Percentiles rank a stretch among this genome's conserved stretches.
phyloP scores from a whole-genome alignment of 164 flowering plant genomes.

The Saururus chinensis region DNA sequence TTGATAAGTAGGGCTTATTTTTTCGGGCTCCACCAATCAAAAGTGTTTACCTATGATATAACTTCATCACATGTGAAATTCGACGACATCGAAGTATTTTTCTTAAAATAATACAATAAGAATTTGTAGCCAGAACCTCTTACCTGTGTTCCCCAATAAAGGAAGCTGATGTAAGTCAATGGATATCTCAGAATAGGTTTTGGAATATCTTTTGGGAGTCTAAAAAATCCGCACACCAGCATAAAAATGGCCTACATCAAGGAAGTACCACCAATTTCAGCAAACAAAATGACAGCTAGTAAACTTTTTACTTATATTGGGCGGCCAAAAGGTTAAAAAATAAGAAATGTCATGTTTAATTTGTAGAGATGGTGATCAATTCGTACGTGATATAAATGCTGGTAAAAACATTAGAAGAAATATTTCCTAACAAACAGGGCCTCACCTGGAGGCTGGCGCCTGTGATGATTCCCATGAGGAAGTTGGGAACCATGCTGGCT shows the following conservation, averaged over 20 bases:
- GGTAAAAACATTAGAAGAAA: background rate
- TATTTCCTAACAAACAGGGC: background rate
- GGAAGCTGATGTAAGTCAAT: slow-evolving; percentile 93
- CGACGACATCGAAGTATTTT: too few species aligned
- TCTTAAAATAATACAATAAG: too few species aligned
- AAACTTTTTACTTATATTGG: too few species aligned
- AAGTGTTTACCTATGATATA: too few species aligned
- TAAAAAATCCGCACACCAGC: slow-evolving; percentile 92
- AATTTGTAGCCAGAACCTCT: background rate
- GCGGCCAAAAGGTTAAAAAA: too few species aligned
- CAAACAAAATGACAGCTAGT: background rate
- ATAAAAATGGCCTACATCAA: slow-evolving; percentile 73
- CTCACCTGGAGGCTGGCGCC: slow-evolving; percentile 93
- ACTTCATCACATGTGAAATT: too few species aligned
- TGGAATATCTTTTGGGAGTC: slow-evolving; percentile 95
- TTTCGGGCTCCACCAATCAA: too few species aligned
- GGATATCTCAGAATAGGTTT: slow-evolving; percentile 92
- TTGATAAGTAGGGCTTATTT: too few species aligned
- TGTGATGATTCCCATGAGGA: slow-evolving; percentile 94
- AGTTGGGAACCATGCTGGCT: slow-evolving; percentile 85
- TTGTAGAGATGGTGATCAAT: too few species aligned
- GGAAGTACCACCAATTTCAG: background rate
- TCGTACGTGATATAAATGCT: too few species aligned
- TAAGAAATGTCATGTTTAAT: too few species aligned
- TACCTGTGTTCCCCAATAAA: slow-evolving; percentile 96